Conservation (phyloP, 257 asterid genomes). For the Osmanthus fragrans region DNA sequence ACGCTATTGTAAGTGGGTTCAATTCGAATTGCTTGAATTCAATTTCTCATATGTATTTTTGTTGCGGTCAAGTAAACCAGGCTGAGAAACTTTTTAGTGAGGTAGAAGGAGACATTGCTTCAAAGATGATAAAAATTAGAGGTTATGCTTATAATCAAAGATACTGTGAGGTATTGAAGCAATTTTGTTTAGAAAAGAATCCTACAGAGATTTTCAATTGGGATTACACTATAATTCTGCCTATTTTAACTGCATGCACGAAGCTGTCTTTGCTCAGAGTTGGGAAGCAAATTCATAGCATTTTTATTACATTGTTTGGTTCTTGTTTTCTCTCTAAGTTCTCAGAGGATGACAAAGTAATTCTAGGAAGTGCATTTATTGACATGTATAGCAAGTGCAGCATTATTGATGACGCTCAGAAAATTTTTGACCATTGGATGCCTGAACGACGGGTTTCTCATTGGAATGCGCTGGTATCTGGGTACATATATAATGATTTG, state of each 20-base stretch:
- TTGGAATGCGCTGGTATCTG: slow-evolving; percentile 40
- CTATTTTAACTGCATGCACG: slow-evolving; percentile 35
- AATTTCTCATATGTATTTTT: slow-evolving; percentile 40
- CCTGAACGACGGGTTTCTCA: slow-evolving; percentile 29
- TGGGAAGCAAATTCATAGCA: slow-evolving; percentile 47
- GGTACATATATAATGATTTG: slow-evolving; percentile 29
- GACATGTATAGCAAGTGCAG: slow-evolving; percentile 46
- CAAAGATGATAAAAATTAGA: slow-evolving; percentile 35
- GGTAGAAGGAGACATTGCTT: slow-evolving; percentile 19
- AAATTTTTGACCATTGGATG: slow-evolving; percentile 33
- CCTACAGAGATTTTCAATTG: slow-evolving; percentile 23
- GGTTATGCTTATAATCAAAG: slow-evolving; percentile 33
- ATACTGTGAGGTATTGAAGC: slow-evolving; percentile 30
- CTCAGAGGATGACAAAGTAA: slow-evolving; percentile 21
- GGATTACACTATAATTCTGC: slow-evolving; percentile 37
- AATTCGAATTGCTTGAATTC: slow-evolving; percentile 29
- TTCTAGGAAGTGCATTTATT: slow-evolving; percentile 38
- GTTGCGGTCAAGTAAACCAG: slow-evolving; percentile 27
- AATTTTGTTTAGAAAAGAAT: slow-evolving; percentile 15
- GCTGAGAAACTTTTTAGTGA: slow-evolving; percentile 35
- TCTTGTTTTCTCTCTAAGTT: background rate
- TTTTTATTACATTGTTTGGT: slow-evolving; percentile 26
- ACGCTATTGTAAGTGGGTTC: slow-evolving; percentile 33
- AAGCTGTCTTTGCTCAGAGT: slow-evolving; percentile 33
- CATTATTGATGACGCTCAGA: slow-evolving; percentile 27